Conservation (phyloP, 2,329 filamentous ascomycete genomes). For the Madurella fahalii region DNA sequence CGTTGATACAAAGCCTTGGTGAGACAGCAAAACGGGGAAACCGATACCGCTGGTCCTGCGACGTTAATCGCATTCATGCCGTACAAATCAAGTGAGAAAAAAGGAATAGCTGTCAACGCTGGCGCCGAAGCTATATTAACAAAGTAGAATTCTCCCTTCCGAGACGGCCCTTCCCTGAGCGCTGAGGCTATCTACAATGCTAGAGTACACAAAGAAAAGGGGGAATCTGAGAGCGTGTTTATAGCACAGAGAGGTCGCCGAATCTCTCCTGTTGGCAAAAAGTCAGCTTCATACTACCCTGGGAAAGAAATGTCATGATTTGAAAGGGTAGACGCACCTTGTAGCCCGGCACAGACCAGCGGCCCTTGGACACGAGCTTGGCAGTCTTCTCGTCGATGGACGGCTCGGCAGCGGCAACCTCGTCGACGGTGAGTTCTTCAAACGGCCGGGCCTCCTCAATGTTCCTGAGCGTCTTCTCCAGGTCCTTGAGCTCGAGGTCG, state of each 20-base stretch:
- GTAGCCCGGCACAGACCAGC: conserved; percentile 98
- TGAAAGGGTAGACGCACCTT: conserved; percentile 63
- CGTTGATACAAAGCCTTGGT: too few species aligned
- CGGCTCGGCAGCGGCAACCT: conserved; percentile 87
- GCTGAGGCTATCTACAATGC: conserved; percentile 59
- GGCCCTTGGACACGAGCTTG: conserved; percentile 93
- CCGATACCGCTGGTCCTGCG: too few species aligned
- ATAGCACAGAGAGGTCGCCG: conserved; percentile 92
- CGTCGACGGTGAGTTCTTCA: conserved; percentile 95
- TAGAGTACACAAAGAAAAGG: conserved; percentile 61
- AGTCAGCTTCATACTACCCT: conserved; percentile 41
- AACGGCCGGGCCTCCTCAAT: conserved; percentile 95
- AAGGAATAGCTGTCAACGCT: neutral
- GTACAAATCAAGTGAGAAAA: too few species aligned
- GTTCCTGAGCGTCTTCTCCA: conserved; percentile 93
- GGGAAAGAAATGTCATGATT: conserved; percentile 1
- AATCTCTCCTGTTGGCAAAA: conserved; percentile 78
- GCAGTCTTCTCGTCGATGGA: conserved; percentile 97
- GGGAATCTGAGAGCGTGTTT: conserved; percentile 45
- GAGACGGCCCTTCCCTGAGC: conserved; percentile 16
- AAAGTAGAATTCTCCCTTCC: conserved; percentile 17
- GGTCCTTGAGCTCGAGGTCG: conserved; percentile 87
- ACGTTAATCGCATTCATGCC: too few species aligned
- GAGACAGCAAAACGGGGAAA: too few species aligned
- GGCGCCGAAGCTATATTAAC: conserved; percentile 4